A percentile compares a stretch with the other conserved stretches of the same genome.
phyloP scores from a whole-genome alignment of 176 grass and related monocot species.

The Juncus effusus region DNA sequence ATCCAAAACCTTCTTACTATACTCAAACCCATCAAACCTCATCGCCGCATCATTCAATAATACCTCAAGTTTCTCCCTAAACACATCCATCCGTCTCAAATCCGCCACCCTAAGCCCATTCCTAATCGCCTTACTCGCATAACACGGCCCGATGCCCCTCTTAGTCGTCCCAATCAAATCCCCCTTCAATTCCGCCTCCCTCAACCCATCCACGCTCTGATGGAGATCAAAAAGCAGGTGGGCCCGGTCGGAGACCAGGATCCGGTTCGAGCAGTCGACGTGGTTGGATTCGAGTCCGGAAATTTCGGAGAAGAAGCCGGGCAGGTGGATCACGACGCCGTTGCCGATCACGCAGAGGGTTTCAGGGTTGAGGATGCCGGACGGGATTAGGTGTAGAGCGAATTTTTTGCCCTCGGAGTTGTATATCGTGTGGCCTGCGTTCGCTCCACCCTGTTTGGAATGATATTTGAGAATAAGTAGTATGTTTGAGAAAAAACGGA shows the following conservation, averaged over 20 bases:
- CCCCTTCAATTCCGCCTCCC: constrained; percentile 65
- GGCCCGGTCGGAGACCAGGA: constrained; percentile 76
- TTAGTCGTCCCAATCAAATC: constrained; percentile 87
- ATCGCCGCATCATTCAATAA: constrained; percentile 59
- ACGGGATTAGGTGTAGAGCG: constrained; percentile 81
- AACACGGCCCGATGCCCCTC: constrained; percentile 82
- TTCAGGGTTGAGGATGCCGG: constrained; percentile 83
- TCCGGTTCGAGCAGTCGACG: constrained; percentile 59
- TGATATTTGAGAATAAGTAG: no score
- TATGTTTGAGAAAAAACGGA: background rate
- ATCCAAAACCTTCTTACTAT: constrained; percentile 48
- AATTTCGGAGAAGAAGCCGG: constrained; percentile 84
- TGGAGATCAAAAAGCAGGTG: constrained; percentile 96
- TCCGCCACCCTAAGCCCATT: constrained; percentile 81
- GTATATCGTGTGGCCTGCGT: constrained; percentile 96
- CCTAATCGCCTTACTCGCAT: constrained; percentile 70
- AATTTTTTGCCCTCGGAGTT: constrained; percentile 94
- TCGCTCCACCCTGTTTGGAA: constrained; percentile 62
- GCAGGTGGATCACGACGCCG: constrained; percentile 83
- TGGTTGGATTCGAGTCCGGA: constrained; percentile 68
- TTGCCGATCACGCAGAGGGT: constrained; percentile 81
- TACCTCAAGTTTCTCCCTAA: constrained; percentile 63
- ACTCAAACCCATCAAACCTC: constrained; percentile 66
- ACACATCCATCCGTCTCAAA: constrained; percentile 69
- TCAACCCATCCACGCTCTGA: constrained; percentile 77